phyloP scores from a whole-genome alignment of 768 basidiomycete species.

The Tylopilus cervinicoccineus region DNA sequence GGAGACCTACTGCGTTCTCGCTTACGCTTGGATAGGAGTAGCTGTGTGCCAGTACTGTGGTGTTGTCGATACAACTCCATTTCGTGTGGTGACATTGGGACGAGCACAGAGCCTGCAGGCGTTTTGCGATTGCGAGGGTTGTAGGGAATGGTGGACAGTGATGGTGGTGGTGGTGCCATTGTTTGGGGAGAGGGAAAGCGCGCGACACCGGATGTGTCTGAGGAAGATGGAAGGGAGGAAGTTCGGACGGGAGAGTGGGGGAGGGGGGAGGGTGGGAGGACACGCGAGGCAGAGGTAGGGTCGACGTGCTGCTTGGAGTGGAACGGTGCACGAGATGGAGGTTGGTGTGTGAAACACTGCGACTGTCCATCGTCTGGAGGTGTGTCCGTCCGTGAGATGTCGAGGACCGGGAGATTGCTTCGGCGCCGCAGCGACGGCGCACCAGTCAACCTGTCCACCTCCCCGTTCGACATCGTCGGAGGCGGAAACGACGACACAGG shows the following conservation, averaged over 20 bases:
- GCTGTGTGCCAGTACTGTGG: constrained; percentile 52
- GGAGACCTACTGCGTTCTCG: constrained; percentile 37
- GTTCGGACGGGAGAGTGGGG: constrained; percentile 25
- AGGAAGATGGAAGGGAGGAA: constrained; percentile 35
- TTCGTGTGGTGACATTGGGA: constrained; percentile 62
- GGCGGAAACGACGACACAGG: constrained; percentile 17
- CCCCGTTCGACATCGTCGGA: constrained; percentile 10
- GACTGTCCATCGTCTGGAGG: constrained; percentile 18
- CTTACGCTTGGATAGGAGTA: constrained; percentile 50
- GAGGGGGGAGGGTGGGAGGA: constrained; percentile 27
- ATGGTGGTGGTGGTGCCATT: constrained; percentile 24
- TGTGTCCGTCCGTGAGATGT: constrained; percentile 30
- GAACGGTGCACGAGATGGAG: constrained; percentile 20
- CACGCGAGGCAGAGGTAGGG: constrained; percentile 21
- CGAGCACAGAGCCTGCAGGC: constrained; percentile 55
- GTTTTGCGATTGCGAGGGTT: constrained; percentile 60
- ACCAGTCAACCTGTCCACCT: constrained; percentile 25
- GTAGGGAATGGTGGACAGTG: constrained; percentile 49
- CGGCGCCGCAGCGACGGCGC: constrained; percentile 29
- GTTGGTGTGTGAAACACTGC: constrained; percentile 25
- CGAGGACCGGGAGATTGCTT: constrained; percentile 29
- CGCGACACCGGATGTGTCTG: constrained; percentile 22
- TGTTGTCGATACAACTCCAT: constrained; percentile 54
- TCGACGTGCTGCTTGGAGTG: constrained; percentile 20
- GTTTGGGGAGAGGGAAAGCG: constrained; percentile 32